Evolutionary conservation across 2,329 filamentous ascomycete species (phyloP).

Genomic region (Myriosclerotinia duriaeana): DNA sequence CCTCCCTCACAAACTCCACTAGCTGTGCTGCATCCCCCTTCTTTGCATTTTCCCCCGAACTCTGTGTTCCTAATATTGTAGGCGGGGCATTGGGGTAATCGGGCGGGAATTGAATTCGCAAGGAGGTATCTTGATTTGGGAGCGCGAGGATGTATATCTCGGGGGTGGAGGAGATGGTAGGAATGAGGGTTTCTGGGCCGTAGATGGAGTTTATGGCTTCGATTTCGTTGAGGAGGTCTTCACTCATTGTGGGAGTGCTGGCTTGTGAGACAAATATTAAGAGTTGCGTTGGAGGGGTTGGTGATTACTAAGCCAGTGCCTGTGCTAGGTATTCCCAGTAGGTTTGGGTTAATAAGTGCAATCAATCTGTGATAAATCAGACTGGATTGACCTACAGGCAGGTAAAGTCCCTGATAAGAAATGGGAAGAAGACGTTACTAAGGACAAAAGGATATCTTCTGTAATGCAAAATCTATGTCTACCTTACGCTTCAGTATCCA

Average conservation of each 20-base stretch:
- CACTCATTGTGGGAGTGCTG: constrained; percentile 34
- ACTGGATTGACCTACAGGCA: too few species aligned
- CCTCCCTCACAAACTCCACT: constrained; percentile 66
- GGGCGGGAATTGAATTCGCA: constrained; percentile 66
- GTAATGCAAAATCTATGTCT: constrained; percentile 1
- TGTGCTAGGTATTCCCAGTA: neutral
- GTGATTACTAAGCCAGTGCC: neutral
- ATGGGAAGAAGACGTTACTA: neutral
- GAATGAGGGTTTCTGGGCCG: constrained; percentile 60
- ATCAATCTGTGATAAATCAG: too few species aligned
- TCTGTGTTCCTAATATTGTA: constrained; percentile 73
- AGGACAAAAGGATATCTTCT: neutral
- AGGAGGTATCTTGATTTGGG: constrained; percentile 56
- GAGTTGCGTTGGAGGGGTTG: constrained; percentile 2
- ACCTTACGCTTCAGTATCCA: neutral
- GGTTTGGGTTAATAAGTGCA: neutral
- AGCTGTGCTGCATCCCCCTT: constrained; percentile 72
- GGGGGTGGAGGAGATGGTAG: constrained; percentile 43
- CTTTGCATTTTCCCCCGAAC: constrained; percentile 64
- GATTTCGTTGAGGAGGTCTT: constrained; percentile 65
- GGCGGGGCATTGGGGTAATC: constrained; percentile 76
- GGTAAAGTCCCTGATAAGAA: neutral
- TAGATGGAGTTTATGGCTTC: constrained; percentile 86
- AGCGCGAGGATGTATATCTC: constrained; percentile 62
- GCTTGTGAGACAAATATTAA: neutral